Evolutionary conservation across 805 yeast genomes (phyloP).

Genomic region (Kluyveromyces starmeri): DNA sequence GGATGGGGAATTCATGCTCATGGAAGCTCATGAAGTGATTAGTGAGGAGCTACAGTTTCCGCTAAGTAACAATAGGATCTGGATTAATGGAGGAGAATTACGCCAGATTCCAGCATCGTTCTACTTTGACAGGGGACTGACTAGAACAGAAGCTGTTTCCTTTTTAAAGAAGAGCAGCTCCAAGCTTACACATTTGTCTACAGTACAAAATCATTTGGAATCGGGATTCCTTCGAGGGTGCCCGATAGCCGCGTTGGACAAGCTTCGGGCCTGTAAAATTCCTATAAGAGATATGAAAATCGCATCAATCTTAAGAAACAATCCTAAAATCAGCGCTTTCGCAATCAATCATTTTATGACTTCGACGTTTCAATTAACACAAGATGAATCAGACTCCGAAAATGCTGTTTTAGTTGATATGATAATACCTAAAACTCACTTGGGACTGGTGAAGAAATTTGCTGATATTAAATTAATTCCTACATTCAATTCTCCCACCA

Average conservation of each 20-base stretch:
- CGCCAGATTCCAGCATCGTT: slow-evolving; percentile 34
- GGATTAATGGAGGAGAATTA: slow-evolving; percentile 39
- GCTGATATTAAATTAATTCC: too few relatives aligned
- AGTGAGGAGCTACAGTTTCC: slow-evolving; percentile 40
- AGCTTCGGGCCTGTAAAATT: not conserved
- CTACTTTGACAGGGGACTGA: slow-evolving; percentile 29
- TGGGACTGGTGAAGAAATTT: not conserved
- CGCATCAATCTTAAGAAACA: not conserved
- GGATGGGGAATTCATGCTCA: slow-evolving; percentile 48
- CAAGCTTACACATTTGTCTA: not conserved
- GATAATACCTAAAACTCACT: slow-evolving; percentile 1
- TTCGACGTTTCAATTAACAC: not conserved
- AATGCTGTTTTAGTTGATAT: not conserved
- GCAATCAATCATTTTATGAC: slow-evolving; percentile 1
- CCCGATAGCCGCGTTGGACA: slow-evolving; percentile 17
- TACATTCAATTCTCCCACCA: too few relatives aligned
- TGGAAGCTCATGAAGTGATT: slow-evolving; percentile 38
- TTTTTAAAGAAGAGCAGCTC: slow-evolving; percentile 28
- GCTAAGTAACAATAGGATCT: slow-evolving; percentile 36
- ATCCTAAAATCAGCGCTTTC: not conserved
- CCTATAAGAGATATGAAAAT: not conserved
- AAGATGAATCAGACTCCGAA: not conserved
- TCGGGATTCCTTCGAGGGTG: slow-evolving; percentile 11
- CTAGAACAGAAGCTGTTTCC: slow-evolving; percentile 32
- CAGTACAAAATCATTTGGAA: not conserved